Base-by-base conservation (phyloP, 2,329 filamentous ascomycete genomes). In the Ophiosphaerella herpotricha region DNA sequence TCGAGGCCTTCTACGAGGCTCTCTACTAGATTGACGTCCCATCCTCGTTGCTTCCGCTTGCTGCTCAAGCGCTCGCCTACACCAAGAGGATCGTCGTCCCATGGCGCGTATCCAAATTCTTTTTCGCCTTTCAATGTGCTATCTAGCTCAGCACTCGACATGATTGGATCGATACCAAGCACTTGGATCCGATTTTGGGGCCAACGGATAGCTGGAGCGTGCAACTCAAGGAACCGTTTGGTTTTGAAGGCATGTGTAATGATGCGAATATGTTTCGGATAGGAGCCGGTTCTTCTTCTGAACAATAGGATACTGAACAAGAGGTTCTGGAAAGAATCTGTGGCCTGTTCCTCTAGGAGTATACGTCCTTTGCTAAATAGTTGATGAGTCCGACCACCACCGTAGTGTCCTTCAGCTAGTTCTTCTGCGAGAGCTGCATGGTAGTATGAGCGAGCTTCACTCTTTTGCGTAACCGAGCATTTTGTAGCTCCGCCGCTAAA, bases 291-390 rank as follows among this genome's bases (percentile, higher is more conserved):
- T 2, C 64, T 64, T 24, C 69, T 66, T 4, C 70, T 64, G 51
- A 81, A 83, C 3, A 79, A 76, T 55, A 87, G 78, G 63, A 96
- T 77, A 11, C 87, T 88, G 68, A 92, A 91, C 13, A 96, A 74
- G 5, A 96, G 75, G 67, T 96, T 96, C 67, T 91, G 87, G 66
- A 90, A 93, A 1, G 88, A 93, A 72, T 97, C 92, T 1, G 93
- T 85, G 0, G 92, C 90, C 46, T 82, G 80, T 7, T 86, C 81
- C 66, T 96, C 91, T 2, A 84, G 65, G 0, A 83, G 66, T 14
- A 90, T 75, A 21, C 77, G 77, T 29, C 66, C 63, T 23, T 63
- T 61, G 31, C 51, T 57, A 49, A 75, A 79, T 48, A 73, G 42
- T 44, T 61, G 16, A 47, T 57, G 48, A 23, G 63, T 52, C 36